phyloP scores from a whole-genome alignment of 371 early-diverging fungal genomes.

The Blastocladiella emersonii region DNA sequence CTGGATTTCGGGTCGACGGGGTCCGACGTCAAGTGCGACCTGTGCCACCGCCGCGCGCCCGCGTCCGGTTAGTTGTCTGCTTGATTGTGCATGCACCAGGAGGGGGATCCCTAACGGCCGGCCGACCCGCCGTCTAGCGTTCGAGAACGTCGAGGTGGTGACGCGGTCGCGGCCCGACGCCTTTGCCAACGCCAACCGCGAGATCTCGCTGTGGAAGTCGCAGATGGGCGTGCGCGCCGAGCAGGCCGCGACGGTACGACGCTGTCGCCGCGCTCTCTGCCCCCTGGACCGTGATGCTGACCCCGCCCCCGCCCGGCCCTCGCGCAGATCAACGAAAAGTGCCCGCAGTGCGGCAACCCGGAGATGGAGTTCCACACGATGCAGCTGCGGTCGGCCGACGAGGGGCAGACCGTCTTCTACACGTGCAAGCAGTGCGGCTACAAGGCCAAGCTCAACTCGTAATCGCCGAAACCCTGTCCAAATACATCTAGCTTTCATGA shows the following conservation, averaged over 20 bases:
- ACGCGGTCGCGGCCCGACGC: conserved; percentile 56
- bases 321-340: conserved; percentile 80
- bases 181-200: conserved; percentile 63
- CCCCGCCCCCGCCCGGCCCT: background rate
- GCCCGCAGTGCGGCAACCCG: conserved; percentile 84
- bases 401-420: conserved; percentile 99
- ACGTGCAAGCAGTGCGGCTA: conserved; percentile 95
- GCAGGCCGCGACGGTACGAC: conserved; percentile 56
- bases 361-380: conserved; percentile 98
- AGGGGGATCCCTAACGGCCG: background rate
- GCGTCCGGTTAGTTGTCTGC: background rate
- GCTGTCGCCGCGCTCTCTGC: background rate
- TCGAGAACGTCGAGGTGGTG: conserved; percentile 65
- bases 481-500: no score
- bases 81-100: background rate
- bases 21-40: conserved; percentile 57
- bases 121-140: conserved; percentile 11
- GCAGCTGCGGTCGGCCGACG: conserved; percentile 98
- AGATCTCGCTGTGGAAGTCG: conserved; percentile 41
- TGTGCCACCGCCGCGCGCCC: conserved; percentile 50
- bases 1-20: conserved; percentile 66
- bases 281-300: background rate
- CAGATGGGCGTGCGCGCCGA: conserved; percentile 30
- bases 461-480: no score
- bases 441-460: conserved; percentile 3